Base-by-base conservation (phyloP, 2,329 filamentous ascomycete genomes). In the Penicillium sp. region DNA sequence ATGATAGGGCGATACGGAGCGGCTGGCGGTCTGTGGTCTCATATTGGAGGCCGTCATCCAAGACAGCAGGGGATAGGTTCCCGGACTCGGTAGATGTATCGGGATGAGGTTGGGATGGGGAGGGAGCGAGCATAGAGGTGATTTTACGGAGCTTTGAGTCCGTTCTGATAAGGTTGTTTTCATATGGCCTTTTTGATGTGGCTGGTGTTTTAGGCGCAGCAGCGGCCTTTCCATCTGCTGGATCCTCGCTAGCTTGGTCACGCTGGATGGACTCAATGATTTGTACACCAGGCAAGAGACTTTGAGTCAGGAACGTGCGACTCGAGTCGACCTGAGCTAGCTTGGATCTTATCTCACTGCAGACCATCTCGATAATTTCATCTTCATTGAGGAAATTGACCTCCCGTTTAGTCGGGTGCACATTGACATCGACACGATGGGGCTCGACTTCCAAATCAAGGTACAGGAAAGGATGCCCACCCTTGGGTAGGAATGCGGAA, bases 371-470 rank as follows among this genome's bases (percentile, higher is more conserved):
- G 45, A 94, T 89, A 44, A 99, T 96, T 65, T 99, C 94, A 60
- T 99, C 94, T 71, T 99, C 94, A 58, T 97, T 96, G 22, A 99
- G 81, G 66, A 99, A 97, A 68, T 97, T 94, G 20, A 99, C 94
- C 70, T 99, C 93, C 49, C 91, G 83, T 73, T 99, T 99, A 0
- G 94, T 99, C 0, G 94, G 94, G 72, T 99, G 94, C 0, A 99
- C 89, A 65, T 99, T 99, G 69, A 99, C 95, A 72, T 99, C 94
- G 4, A 99, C 91, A 51, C 93, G 83, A 25, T 89, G 85, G 1
- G 94, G 93, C 64, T 97, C 92, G 54, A 99, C 96, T 56, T 96
- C 89, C 2, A 99, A 81, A 68, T 88, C 94, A 25, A 99, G 81
- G 69, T 99, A 99, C 54, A 93, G 81, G 70, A 97, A 99, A 0